Conservation (phyloP, 148 eudicot species). For the Chenopodium berlandieri region DNA sequence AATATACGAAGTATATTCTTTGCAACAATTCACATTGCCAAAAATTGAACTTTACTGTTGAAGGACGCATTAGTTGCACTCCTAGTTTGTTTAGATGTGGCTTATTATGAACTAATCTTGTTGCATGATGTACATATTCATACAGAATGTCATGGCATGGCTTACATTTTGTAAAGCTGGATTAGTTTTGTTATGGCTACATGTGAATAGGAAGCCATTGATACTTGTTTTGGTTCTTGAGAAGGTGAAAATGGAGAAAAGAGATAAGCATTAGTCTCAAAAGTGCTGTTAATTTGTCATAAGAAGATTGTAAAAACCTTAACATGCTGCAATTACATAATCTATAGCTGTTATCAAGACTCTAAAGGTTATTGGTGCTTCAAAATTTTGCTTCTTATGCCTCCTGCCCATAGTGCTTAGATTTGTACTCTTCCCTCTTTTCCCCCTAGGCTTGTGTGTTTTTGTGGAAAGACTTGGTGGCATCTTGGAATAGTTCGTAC, state of each 20-base stretch:
- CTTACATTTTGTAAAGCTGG: not conserved
- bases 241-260: not conserved
- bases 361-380: not conserved
- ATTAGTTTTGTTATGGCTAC: not conserved
- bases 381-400: not conserved
- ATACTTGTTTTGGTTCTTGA: not conserved
- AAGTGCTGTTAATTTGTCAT: no score
- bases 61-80: not conserved
- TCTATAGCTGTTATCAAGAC: not conserved
- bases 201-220: not conserved
- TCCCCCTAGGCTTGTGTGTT: not conserved
- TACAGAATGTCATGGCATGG: not conserved
- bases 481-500: not conserved
- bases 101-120: not conserved
- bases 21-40: not conserved
- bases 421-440: not conserved
- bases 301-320: not conserved
- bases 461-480: not conserved
- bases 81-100: not conserved
- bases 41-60: not conserved
- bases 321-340: not conserved
- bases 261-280: not conserved
- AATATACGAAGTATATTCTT: not conserved
- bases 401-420: not conserved
- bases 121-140: not conserved